Evolutionary conservation across 441 rosid genomes (phyloP), one percentile per base, ranked within the genome.

Genomic region (Pelargonium citronellum): DNA sequence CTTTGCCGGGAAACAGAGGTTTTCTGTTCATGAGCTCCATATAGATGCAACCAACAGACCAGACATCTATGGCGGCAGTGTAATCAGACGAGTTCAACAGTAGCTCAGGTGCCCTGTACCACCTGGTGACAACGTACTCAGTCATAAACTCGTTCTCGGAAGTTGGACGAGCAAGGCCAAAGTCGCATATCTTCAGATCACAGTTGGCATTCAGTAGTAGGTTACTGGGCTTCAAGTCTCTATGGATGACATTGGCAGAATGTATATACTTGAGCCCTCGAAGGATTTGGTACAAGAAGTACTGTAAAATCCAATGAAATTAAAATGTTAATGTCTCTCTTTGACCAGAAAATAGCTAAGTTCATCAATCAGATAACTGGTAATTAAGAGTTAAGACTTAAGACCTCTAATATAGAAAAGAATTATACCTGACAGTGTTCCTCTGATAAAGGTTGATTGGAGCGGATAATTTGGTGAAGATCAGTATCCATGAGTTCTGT

Each of bases 241-340:
- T 85, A 41, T 92, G 99, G 15, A 95, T 95, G 37, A 92, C 86
- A 66, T 92, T 89, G 10, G 97, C 98, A 10, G 98, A 92, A 80
- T 95, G 99, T 70, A 95, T 90, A 68, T 90, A 95, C 86, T 95
- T 95, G 43, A 95, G 83, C 67, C 99, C 99, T 51, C 98, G 84
- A 73, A 95, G 97, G 71, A 92, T 69, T 81, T 95, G 99, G 75
- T 95, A 95, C 75, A 95, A 72, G 84, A 92, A 95, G 81, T 95
- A 92, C 98, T 91, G 96, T 5, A 34, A 15, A 17, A 66, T 17
- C 16, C 5, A 16, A 46, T 66, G 15, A 15, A 17, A 43, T 43
- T 5, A 34, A 4, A 34, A 34, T 7, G 39, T 34, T 34, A 34
- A 4, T 34, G 39, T 0, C 7, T 34, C 39, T 34, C 6, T 34